Base-by-base conservation (phyloP, 495 filamentous ascomycete species). In the Lineolata rhizophorae region DNA sequence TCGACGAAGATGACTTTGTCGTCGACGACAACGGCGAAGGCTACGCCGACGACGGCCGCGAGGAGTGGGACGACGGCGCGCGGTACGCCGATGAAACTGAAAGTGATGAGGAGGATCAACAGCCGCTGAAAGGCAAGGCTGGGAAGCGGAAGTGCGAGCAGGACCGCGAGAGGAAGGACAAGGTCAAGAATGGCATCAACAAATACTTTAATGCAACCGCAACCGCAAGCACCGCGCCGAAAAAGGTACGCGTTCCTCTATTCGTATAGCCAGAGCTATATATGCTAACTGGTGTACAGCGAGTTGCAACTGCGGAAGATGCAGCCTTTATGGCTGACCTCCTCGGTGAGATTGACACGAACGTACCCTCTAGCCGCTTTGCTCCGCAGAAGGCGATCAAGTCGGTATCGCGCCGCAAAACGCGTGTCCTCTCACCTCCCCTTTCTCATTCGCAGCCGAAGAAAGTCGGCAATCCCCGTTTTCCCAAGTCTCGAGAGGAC, bases 1-100 rank as follows among this genome's bases (percentile, higher is more conserved):
- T 97, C 27, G 80, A 91, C 48, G 65, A 84, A 47, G 87, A 97
- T 49, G 87, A 97, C 55, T 97, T 97, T 37, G 85, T 97, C 34
- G 79, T 97, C 13, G 54, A 55, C 36, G 54, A 57, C 38, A 54
- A 54, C 38, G 54, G 54, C 27, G 44, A 44, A 31, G 54, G 52
- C 5, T 97, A 97, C 48, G 85, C 77, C 31, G 87, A 97, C 46
- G 90, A 97, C 48, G 87, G 87, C 35, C 77, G 87, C 30, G 87
- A 97, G 49, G 87, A 93, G 28, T 97, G 87, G 90, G 81, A 90
- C 39, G 59, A 62, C 35, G 68, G 76, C 13, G 53, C 46, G 6
- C 31, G 32, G 25, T 72, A 79, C 43, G 61, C 70, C 38, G 70
- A 71, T 40, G 60, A 56, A 20, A 62, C 61, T 4, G 80, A 78